Percentiles rank a stretch among this genome's conserved stretches.
Evolutionary conservation across 2,329 filamentous ascomycete genomes (phyloP).

Genomic region (Drechslerella coelobrocha): DNA sequence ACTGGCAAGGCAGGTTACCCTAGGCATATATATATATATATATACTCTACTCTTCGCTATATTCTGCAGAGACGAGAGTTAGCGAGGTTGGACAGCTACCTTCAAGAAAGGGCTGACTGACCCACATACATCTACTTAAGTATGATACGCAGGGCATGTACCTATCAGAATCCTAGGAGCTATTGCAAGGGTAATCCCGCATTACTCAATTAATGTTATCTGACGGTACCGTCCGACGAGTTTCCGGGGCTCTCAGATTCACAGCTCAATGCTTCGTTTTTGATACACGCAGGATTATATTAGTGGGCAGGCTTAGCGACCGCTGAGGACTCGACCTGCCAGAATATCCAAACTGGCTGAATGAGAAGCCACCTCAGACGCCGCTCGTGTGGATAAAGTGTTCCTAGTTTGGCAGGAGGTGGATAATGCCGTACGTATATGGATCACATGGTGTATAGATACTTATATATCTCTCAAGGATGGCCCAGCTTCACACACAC

Average conservation of each 20-base stretch:
- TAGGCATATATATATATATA: too few relatives aligned
- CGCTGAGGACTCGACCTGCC: neutral
- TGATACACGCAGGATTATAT: too few relatives aligned
- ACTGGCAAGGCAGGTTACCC: too few relatives aligned
- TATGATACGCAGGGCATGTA: neutral
- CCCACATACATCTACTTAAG: neutral
- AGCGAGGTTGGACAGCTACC: too few relatives aligned
- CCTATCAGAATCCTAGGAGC: neutral
- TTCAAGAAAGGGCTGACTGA: too few relatives aligned
- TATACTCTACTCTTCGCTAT: too few relatives aligned
- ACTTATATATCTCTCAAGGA: neutral
- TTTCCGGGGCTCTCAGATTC: too few relatives aligned
- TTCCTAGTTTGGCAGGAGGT: slow-evolving; percentile 1
- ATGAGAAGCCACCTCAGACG: neutral
- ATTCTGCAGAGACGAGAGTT: too few relatives aligned
- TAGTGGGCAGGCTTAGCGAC: neutral
- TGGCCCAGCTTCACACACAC: neutral
- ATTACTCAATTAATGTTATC: neutral
- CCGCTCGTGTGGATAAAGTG: neutral
- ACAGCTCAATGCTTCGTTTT: too few relatives aligned
- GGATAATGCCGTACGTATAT: neutral
- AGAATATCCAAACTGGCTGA: too few relatives aligned
- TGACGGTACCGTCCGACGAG: slow-evolving; percentile 4
- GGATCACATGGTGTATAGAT: neutral
- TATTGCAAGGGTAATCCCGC: neutral